These are phyloP conservation scores for Chenopodium suecicum DNA, from an alignment of 148 eudicot genomes.

Conservation along the genomic window DNA sequence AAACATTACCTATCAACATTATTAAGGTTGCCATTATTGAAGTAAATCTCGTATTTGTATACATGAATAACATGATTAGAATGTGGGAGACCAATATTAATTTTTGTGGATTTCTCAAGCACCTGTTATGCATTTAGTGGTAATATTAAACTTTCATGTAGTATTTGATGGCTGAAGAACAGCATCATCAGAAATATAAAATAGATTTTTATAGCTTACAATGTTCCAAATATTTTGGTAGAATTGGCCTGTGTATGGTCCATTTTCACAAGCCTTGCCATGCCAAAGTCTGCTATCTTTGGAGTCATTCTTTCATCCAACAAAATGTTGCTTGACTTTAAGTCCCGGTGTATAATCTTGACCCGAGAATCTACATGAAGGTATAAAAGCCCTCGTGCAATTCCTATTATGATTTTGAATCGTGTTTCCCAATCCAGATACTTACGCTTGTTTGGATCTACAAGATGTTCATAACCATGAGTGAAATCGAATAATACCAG, in stretches of 20 bases:
- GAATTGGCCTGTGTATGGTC: slow-evolving; percentile 22
- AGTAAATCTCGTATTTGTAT: not conserved
- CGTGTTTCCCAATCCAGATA: slow-evolving; percentile 27
- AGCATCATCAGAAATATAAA: too few species aligned
- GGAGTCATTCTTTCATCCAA: slow-evolving; percentile 31
- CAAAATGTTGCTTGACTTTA: slow-evolving; percentile 34
- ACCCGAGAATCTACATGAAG: slow-evolving; percentile 33
- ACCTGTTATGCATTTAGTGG: not conserved
- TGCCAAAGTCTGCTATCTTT: slow-evolving; percentile 39
- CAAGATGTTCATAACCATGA: not conserved
- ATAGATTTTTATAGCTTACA: slow-evolving; percentile 19
- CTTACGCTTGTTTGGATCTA: slow-evolving; percentile 17
- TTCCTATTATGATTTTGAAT: slow-evolving; percentile 28
- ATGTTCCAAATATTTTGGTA: slow-evolving; percentile 27
- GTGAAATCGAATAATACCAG: not conserved
- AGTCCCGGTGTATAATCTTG: slow-evolving; percentile 33
- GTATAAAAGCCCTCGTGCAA: slow-evolving; percentile 33
- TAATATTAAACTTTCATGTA: not conserved
- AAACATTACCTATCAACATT: not conserved
- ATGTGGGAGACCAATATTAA: too few species aligned
- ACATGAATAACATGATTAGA: too few species aligned
- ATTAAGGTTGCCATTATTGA: not conserved
- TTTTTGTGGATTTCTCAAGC: too few species aligned
- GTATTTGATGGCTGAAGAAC: not conserved
- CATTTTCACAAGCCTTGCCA: slow-evolving; percentile 25